A percentile compares a stretch with the other conserved stretches of the same genome.
phyloP scores from a whole-genome alignment of 805 yeast species.

The Barnettozyma pratensis region DNA sequence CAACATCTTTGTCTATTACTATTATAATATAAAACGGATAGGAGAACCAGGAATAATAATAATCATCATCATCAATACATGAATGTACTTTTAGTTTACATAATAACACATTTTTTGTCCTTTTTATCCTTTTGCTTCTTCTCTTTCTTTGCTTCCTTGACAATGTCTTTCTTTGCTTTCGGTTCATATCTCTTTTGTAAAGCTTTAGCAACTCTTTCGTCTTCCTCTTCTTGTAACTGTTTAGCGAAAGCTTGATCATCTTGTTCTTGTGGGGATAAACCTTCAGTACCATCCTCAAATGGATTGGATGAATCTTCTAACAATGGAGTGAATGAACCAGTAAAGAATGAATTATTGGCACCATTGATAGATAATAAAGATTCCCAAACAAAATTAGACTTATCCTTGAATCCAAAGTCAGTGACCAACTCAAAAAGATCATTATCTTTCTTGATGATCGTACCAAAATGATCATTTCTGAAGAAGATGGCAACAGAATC shows the following conservation, averaged over 20 bases:
- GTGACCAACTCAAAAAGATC: slow-evolving; percentile 64
- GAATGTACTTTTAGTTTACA: slow-evolving; percentile 9
- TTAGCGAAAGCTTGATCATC: slow-evolving; percentile 40
- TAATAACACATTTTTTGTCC: slow-evolving; percentile 21
- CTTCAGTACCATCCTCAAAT: slow-evolving; percentile 15
- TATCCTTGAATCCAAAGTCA: slow-evolving; percentile 56
- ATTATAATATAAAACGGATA: no score
- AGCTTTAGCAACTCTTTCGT: slow-evolving; percentile 41
- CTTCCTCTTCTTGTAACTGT: slow-evolving; percentile 52
- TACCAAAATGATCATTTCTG: slow-evolving; percentile 85
- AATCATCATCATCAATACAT: background rate
- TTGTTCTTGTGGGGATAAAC: slow-evolving; percentile 21
- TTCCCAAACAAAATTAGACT: slow-evolving; percentile 72
- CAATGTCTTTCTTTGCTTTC: background rate
- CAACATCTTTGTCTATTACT: background rate
- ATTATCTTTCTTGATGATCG: slow-evolving; percentile 47
- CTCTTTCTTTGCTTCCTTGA: slow-evolving; percentile 10
- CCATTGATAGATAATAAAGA: slow-evolving; percentile 65
- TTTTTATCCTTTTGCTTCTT: slow-evolving; percentile 8
- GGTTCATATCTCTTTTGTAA: slow-evolving; percentile 34
- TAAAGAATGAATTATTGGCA: slow-evolving; percentile 59
- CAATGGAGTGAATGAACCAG: slow-evolving; percentile 55
- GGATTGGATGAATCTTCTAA: slow-evolving; percentile 21
- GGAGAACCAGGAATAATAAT: background rate
- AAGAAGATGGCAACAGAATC: slow-evolving; percentile 68